phyloP scores from a whole-genome alignment of 2,329 filamentous ascomycete genomes.

The Fusarium incarnatum region DNA sequence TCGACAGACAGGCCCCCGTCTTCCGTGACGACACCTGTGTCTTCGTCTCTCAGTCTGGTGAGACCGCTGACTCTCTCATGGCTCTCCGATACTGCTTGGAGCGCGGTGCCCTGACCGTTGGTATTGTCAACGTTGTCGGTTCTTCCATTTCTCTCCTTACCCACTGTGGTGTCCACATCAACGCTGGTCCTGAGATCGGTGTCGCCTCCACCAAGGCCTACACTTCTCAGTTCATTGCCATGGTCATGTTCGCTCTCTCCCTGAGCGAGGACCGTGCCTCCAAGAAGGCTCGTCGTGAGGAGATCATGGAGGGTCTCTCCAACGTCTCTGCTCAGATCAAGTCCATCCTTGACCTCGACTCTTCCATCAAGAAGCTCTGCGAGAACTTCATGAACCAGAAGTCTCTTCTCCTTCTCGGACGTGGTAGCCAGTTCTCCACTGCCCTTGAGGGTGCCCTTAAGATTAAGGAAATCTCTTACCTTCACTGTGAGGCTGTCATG shows the following conservation, averaged over 20 bases:
- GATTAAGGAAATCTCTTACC: slow-evolving; percentile 99
- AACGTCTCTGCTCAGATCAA: slow-evolving; percentile 93
- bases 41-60: slow-evolving; percentile 98
- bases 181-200: slow-evolving; percentile 98
- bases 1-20: slow-evolving; percentile 94
- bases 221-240: slow-evolving; percentile 98
- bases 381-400: slow-evolving; percentile 97
- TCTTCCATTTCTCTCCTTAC: slow-evolving; percentile 98
- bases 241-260: slow-evolving; percentile 99
- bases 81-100: slow-evolving; percentile 98
- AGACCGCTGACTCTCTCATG: slow-evolving; percentile 98
- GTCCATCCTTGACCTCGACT: slow-evolving; percentile 89
- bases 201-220: slow-evolving; percentile 99
- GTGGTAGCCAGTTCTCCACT: slow-evolving; percentile 96
- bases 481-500: slow-evolving; percentile 99
- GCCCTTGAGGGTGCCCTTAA: slow-evolving; percentile 97
- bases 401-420: slow-evolving; percentile 90
- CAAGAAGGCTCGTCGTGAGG: slow-evolving; percentile 89
- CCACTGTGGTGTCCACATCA: slow-evolving; percentile 99
- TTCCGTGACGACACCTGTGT: slow-evolving; percentile 99
- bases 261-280: slow-evolving; percentile 96
- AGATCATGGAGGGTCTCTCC: slow-evolving; percentile 94
- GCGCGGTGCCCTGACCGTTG: slow-evolving; percentile 95
- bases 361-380: slow-evolving; percentile 94
- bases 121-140: slow-evolving; percentile 98